A percentile compares a stretch with the other conserved stretches of the same genome.
Conservation (phyloP, 1,284 basidiomycete species). For the Boletus albobrunnescens region DNA sequence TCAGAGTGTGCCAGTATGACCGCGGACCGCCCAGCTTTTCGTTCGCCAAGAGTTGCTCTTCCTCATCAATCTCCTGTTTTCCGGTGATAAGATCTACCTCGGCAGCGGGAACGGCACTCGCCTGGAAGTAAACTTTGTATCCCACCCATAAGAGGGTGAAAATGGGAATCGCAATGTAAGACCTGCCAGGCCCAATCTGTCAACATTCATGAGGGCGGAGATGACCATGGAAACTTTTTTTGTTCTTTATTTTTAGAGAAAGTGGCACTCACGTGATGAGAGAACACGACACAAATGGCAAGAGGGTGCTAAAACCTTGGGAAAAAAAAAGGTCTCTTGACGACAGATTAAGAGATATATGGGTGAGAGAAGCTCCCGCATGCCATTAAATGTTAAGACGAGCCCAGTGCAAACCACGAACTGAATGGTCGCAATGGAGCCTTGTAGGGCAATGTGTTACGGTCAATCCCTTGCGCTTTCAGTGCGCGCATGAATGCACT, state of each 20-base stretch:
- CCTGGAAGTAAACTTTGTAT: conserved; percentile 26
- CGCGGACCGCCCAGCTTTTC: conserved; percentile 9
- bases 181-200: conserved; percentile 10
- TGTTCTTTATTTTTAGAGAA: conserved; percentile 1
- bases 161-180: conserved; percentile 15
- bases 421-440: conserved; percentile 39
- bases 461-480: conserved; percentile 44
- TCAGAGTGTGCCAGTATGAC: conserved; percentile 5
- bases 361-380: neutral
- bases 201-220: conserved; percentile 18
- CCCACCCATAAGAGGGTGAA: conserved; percentile 12
- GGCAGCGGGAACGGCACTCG: conserved; percentile 19
- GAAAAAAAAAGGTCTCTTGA: conserved; percentile 2
- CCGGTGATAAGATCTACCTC: conserved; percentile 26
- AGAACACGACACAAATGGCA: conserved; percentile 23
- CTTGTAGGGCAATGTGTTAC: conserved; percentile 43
- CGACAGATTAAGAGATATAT: conserved; percentile 8
- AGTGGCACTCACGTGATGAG: conserved; percentile 28
- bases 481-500: conserved; percentile 24
- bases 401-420: conserved; percentile 30
- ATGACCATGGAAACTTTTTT: conserved; percentile 22
- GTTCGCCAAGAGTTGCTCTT: conserved; percentile 11
- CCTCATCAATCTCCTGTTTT: conserved; percentile 13
- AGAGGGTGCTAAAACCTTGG: conserved; percentile 14
- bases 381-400: conserved; percentile 14